A percentile compares a stretch with the other conserved stretches of the same genome.
These are phyloP conservation scores for Akanthomyces uredinophilus DNA, from an alignment of 2,329 filamentous ascomycete species.

Conservation along the genomic window DNA sequence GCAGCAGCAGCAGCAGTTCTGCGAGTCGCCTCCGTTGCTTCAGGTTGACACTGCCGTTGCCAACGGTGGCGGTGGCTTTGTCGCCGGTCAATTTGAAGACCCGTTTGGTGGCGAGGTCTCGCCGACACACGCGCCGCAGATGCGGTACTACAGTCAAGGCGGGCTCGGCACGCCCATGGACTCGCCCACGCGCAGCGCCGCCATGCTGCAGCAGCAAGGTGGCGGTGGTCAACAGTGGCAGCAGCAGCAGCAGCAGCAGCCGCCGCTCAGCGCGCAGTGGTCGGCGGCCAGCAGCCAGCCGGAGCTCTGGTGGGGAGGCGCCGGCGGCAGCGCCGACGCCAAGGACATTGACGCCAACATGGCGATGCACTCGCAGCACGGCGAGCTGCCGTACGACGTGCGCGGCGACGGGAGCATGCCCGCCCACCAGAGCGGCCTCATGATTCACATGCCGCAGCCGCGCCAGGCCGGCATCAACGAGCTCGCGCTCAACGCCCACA, in stretches of 20 bases:
- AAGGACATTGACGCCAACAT: constrained; percentile 32
- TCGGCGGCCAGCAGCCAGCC: constrained; percentile 14
- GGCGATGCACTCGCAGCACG: constrained; percentile 16
- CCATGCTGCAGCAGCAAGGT: constrained; percentile 20
- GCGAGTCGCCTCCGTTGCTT: constrained; percentile 18
- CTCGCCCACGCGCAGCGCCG: constrained; percentile 31
- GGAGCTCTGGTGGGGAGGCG: constrained; percentile 26
- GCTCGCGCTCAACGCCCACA: constrained; percentile 29
- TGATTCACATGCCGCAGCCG: constrained; percentile 52
- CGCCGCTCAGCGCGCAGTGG: constrained; percentile 3
- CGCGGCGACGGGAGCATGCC: constrained; percentile 13
- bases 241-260: constrained; percentile 18
- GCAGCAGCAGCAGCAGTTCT: constrained; percentile 7
- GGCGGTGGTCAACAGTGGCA: constrained; percentile 19
- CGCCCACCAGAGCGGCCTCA: constrained; percentile 32
- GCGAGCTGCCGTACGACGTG: constrained; percentile 14
- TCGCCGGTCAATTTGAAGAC: constrained; percentile 34
- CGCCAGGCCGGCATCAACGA: constrained; percentile 32
- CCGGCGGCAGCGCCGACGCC: constrained; percentile 25
- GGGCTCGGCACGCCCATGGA: constrained; percentile 34
- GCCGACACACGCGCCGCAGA: constrained; percentile 19
- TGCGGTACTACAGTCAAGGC: constrained; percentile 28
- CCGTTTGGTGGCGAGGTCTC: constrained; percentile 32
- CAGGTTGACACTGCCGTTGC: constrained; percentile 24
- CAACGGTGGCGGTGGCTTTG: constrained; percentile 23